Conservation (phyloP, 306 rosid genomes). For the Gynostemma pentaphyllum region DNA sequence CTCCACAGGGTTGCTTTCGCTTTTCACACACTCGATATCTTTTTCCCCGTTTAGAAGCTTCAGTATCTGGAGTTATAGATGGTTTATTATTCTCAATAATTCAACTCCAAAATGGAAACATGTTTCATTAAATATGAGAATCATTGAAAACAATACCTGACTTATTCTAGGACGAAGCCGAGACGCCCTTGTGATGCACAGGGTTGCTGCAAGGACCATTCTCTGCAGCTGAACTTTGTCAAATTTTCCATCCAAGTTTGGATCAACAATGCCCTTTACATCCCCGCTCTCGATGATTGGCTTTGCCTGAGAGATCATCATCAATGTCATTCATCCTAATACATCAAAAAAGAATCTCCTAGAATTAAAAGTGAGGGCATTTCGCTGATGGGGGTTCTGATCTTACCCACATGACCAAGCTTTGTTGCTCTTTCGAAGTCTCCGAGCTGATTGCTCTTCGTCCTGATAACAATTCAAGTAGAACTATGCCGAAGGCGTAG, state of each 20-base stretch:
- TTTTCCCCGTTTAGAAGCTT: constrained; percentile 53
- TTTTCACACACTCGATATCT: constrained; percentile 17
- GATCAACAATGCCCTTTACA: constrained; percentile 44
- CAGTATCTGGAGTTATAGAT: constrained; percentile 34
- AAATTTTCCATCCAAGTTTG: constrained; percentile 47
- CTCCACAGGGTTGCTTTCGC: constrained; percentile 5
- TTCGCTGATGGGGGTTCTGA: neutral
- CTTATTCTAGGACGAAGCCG: constrained; percentile 65
- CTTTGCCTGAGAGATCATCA: constrained; percentile 45
- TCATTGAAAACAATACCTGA: constrained; percentile 34
- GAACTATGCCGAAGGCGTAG: constrained; percentile 84
- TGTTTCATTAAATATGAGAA: too few species aligned
- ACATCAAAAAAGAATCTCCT: neutral
- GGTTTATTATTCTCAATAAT: too few species aligned
- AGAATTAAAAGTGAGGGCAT: neutral
- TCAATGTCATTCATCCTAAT: neutral
- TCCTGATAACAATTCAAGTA: constrained; percentile 85
- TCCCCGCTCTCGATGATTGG: constrained; percentile 56
- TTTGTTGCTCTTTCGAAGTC: constrained; percentile 47
- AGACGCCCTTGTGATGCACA: constrained; percentile 62
- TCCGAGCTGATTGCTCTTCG: constrained; percentile 54
- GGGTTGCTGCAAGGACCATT: constrained; percentile 61
- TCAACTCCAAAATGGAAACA: too few species aligned
- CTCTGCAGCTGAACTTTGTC: constrained; percentile 51
- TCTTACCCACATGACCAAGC: constrained; percentile 91